phyloP scores from a whole-genome alignment of 495 filamentous ascomycete genomes.

The Mytilinidion resinicola region DNA sequence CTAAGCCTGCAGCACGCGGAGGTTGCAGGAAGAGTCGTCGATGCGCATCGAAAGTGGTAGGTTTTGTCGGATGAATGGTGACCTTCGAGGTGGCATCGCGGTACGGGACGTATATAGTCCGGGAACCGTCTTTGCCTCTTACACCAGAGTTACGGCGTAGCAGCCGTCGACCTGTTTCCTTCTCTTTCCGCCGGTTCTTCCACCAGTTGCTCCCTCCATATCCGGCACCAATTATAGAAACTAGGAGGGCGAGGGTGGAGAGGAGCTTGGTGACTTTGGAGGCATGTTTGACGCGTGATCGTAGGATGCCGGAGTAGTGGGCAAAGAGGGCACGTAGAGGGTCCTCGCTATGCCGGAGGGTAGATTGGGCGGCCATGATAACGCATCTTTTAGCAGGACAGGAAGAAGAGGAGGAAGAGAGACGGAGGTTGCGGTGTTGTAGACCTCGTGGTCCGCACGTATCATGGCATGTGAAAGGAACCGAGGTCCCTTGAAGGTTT shows the following conservation, averaged over 20 bases:
- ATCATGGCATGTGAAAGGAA: too few species aligned
- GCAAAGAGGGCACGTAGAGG: constrained; percentile 61
- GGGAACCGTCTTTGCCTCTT: constrained; percentile 84
- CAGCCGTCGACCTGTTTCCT: constrained; percentile 69
- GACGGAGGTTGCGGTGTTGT: too few species aligned
- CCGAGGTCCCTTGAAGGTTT: too few species aligned
- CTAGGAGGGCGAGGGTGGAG: constrained; percentile 63
- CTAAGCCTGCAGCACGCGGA: constrained; percentile 65
- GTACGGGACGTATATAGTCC: constrained; percentile 93
- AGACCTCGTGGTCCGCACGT: too few species aligned
- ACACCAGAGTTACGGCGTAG: constrained; percentile 88
- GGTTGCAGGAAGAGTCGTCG: constrained; percentile 88
- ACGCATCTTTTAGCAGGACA: not conserved
- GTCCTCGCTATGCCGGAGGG: constrained; percentile 63
- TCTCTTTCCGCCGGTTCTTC: constrained; percentile 62
- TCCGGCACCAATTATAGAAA: constrained; percentile 68
- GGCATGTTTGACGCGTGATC: constrained; percentile 52
- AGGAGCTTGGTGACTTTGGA: constrained; percentile 64
- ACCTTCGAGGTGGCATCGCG: constrained; percentile 79
- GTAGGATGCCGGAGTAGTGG: constrained; percentile 58
- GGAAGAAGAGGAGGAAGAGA: not conserved
- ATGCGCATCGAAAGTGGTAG: constrained; percentile 93
- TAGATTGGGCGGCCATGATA: constrained; percentile 80
- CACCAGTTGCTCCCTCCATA: constrained; percentile 73
- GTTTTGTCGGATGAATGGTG: constrained; percentile 85